phyloP scores from a whole-genome alignment of 2,329 filamentous ascomycete genomes.

The Pseudogymnoascus sp. region DNA sequence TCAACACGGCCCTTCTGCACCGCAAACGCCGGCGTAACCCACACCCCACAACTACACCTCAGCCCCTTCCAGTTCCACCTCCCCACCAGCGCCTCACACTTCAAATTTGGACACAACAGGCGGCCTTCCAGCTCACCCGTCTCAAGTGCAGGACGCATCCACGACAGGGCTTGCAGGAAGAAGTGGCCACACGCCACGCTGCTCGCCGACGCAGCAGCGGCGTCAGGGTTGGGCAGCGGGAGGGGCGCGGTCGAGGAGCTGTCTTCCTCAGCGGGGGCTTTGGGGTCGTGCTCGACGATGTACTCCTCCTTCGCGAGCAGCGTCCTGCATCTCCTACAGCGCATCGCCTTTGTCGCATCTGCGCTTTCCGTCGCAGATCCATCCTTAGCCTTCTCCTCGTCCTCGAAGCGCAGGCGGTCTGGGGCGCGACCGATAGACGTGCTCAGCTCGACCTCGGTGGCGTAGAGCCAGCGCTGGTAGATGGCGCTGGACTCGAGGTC shows the following conservation, averaged over 20 bases:
- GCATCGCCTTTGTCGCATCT: slow-evolving; percentile 44
- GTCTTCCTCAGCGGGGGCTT: slow-evolving; percentile 17
- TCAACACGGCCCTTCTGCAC: slow-evolving; percentile 77
- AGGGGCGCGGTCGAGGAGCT: slow-evolving; percentile 16
- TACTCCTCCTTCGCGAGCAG: slow-evolving; percentile 29
- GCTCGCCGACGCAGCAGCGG: slow-evolving; percentile 24
- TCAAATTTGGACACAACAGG: slow-evolving; percentile 68
- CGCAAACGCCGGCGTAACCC: slow-evolving; percentile 86
- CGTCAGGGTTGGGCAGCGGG: slow-evolving; percentile 18
- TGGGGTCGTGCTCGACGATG: slow-evolving; percentile 44
- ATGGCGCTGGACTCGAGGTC: slow-evolving; percentile 59
- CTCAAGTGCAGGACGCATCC: slow-evolving; percentile 84
- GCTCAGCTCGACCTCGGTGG: slow-evolving; percentile 55
- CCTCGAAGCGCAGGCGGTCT: slow-evolving; percentile 71
- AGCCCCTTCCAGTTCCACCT: slow-evolving; percentile 96
- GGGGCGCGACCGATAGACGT: slow-evolving; percentile 72
- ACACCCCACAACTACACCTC: slow-evolving; percentile 81
- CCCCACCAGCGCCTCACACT: slow-evolving; percentile 76
- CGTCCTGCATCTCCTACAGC: slow-evolving; percentile 81
- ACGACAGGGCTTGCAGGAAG: slow-evolving; percentile 85
- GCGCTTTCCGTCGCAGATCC: slow-evolving; percentile 11
- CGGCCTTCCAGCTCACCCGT: slow-evolving; percentile 76
- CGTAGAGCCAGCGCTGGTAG: slow-evolving; percentile 74
- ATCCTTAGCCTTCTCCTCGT: slow-evolving; percentile 45
- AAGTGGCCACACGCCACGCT: slow-evolving; percentile 61